Conservation (phyloP, 345 rosid species). For the Gossypium rotundifolium region DNA sequence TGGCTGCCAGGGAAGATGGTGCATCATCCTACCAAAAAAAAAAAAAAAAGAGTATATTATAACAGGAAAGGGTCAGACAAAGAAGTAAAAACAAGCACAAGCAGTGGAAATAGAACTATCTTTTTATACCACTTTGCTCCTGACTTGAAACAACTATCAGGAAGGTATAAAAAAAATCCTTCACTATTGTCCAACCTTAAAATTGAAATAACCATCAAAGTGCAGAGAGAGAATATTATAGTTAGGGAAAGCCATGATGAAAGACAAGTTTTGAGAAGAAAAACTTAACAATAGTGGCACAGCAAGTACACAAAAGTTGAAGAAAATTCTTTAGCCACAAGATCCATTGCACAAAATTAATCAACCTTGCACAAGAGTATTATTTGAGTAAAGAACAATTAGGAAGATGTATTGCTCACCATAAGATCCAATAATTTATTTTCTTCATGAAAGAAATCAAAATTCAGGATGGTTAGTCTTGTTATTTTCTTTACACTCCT, state of each 20-base stretch:
- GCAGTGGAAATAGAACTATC: background rate
- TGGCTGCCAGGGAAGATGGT: conserved; percentile 33
- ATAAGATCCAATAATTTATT: background rate
- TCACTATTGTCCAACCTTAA: background rate
- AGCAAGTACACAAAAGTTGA: background rate
- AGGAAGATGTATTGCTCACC: background rate
- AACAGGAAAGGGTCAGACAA: background rate
- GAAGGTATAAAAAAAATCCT: background rate
- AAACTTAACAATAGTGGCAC: background rate
- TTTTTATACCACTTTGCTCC: background rate
- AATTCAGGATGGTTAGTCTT: background rate
- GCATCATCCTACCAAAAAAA: conserved; percentile 44
- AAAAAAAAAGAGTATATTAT: background rate
- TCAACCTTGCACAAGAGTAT: background rate
- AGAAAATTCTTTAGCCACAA: background rate
- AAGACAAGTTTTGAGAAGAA: background rate
- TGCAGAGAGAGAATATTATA: background rate
- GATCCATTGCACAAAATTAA: background rate
- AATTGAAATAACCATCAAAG: background rate
- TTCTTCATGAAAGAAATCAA: background rate
- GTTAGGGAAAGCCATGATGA: background rate
- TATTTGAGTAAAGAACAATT: background rate
- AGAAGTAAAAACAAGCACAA: background rate
- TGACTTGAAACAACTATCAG: background rate
- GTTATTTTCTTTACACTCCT: background rate